Evolutionary conservation across 768 basidiomycete genomes (phyloP).

Genomic region (Tephrocybe sp.): DNA sequence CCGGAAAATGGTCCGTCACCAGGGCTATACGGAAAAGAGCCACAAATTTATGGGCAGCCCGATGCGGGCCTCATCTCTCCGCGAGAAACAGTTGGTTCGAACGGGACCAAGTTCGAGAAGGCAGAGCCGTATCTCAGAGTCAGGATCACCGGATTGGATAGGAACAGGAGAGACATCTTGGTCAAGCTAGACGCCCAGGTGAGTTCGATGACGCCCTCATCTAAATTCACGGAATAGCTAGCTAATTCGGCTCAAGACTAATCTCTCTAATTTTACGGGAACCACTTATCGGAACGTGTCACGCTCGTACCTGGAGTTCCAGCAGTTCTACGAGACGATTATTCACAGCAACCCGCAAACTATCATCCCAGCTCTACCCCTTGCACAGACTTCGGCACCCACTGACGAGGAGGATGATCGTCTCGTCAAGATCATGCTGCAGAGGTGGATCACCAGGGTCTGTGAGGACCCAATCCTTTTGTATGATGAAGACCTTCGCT

Average conservation of each 20-base stretch:
- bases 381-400: conserved; percentile 95
- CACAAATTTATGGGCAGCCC: conserved; percentile 86
- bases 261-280: conserved; percentile 88
- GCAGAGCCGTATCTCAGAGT: conserved; percentile 85
- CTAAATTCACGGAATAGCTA: too few relatives aligned
- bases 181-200: conserved; percentile 96
- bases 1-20: conserved; percentile 53
- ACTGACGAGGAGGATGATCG: conserved; percentile 99
- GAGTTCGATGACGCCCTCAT: conserved; percentile 21
- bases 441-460: conserved; percentile 91
- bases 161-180: conserved; percentile 93
- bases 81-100: conserved; percentile 57
- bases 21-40: conserved; percentile 74
- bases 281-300: conserved; percentile 92
- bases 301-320: conserved; percentile 93
- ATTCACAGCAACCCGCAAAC: conserved; percentile 93
- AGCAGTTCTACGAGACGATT: conserved; percentile 89
- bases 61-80: conserved; percentile 84
- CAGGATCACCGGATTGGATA: conserved; percentile 86
- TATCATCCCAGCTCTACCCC: conserved; percentile 91
- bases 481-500: conserved; percentile 89
- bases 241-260: conserved; percentile 60
- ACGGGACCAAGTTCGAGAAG: conserved; percentile 74
- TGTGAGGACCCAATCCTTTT: conserved; percentile 90
- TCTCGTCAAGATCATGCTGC: conserved; percentile 91